Conservation (phyloP, 1,139 yeast species). For the Candida neerlandica region DNA sequence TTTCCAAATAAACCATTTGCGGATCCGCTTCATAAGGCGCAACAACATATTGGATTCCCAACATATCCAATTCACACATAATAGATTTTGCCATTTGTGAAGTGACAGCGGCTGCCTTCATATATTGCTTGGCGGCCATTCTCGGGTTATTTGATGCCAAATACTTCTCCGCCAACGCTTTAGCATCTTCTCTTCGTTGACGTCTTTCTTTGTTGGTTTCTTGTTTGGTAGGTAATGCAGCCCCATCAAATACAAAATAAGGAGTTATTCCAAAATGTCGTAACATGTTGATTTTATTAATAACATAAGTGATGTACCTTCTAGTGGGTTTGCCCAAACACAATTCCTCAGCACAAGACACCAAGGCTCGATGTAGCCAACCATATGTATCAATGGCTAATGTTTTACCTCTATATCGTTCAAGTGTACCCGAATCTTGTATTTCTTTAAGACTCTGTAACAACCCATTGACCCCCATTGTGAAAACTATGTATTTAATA, state of each 20-base stretch:
- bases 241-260: slow-evolving; percentile 93
- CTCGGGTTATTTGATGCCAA: slow-evolving; percentile 54
- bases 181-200: slow-evolving; percentile 57
- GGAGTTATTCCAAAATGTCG: slow-evolving; percentile 73
- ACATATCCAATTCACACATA: slow-evolving; percentile 68
- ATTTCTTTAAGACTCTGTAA: slow-evolving; percentile 74
- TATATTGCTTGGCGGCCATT: slow-evolving; percentile 68
- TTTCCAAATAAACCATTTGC: slow-evolving; percentile 90
- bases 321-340: slow-evolving; percentile 72
- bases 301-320: slow-evolving; percentile 60
- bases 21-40: slow-evolving; percentile 99
- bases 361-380: slow-evolving; percentile 90
- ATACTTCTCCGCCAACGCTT: slow-evolving; percentile 53
- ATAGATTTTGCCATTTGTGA: slow-evolving; percentile 89
- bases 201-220: slow-evolving; percentile 72
- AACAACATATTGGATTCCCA: slow-evolving; percentile 70
- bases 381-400: slow-evolving; percentile 95
- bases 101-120: slow-evolving; percentile 84
- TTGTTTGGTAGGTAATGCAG: slow-evolving; percentile 75
- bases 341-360: slow-evolving; percentile 82
- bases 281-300: slow-evolving; percentile 68
- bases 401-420: slow-evolving; percentile 68
- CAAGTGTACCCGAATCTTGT: slow-evolving; percentile 60
- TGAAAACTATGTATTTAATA: background rate
- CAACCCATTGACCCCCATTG: slow-evolving; percentile 81